Percentiles rank a stretch among this genome's conserved stretches.
Evolutionary conservation across 2,329 filamentous ascomycete genomes (phyloP).

Genomic region (Lecanoromycetidae sp.): DNA sequence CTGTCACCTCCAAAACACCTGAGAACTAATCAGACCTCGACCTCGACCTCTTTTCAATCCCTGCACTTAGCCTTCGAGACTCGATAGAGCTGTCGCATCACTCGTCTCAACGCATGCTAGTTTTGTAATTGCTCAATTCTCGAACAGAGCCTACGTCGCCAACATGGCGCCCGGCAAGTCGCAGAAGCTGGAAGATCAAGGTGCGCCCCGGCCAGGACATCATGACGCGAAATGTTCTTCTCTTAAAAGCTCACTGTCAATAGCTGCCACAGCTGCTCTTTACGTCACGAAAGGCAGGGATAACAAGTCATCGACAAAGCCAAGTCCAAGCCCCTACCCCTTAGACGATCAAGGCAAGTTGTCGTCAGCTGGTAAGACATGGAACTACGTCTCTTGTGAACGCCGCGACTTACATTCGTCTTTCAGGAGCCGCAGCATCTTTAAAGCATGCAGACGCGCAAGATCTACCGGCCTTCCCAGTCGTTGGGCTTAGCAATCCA

Average conservation of each 20-base stretch:
- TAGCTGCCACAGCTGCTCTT: slow-evolving; percentile 50
- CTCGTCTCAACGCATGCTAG: not conserved
- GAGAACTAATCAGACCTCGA: no score
- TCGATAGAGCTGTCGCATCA: not conserved
- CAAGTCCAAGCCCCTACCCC: slow-evolving; percentile 22
- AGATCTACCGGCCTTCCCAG: slow-evolving; percentile 64
- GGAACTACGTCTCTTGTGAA: not conserved
- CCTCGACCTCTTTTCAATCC: not conserved
- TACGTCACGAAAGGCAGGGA: slow-evolving; percentile 37
- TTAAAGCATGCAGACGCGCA: slow-evolving; percentile 61
- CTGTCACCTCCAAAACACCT: no score
- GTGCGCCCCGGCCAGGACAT: slow-evolving; percentile 18
- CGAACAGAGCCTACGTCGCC: not conserved
- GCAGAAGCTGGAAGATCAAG: slow-evolving; percentile 29
- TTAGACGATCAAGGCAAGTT: slow-evolving; percentile 43
- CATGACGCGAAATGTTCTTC: not conserved
- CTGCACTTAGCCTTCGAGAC: not conserved
- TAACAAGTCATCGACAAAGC: slow-evolving; percentile 17
- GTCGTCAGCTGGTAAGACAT: slow-evolving; percentile 42
- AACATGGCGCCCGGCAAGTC: slow-evolving; percentile 16
- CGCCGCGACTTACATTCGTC: slow-evolving; percentile 9
- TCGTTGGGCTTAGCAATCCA: slow-evolving; percentile 40
- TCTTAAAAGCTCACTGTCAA: slow-evolving; percentile 11
- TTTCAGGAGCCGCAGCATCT: slow-evolving; percentile 46
- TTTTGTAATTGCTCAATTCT: not conserved